A percentile compares a stretch with the other conserved stretches of the same genome.
phyloP scores from a whole-genome alignment of 176 grass and related monocot species.

The Oryza nivara region DNA sequence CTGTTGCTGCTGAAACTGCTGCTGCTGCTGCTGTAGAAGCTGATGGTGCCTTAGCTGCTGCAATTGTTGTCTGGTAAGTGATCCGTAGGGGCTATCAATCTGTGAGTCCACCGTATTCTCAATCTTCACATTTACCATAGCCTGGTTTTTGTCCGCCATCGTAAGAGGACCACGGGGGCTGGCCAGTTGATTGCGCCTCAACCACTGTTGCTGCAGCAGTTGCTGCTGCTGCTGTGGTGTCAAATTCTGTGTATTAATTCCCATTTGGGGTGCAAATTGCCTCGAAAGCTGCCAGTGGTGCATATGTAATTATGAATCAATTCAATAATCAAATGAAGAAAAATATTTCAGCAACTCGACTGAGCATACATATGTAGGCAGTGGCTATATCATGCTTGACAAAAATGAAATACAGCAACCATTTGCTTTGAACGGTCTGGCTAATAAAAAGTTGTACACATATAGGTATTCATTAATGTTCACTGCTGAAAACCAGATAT shows the following conservation, averaged over 20 bases:
- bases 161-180: conserved; percentile 68
- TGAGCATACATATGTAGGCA: not conserved
- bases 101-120: conserved; percentile 84
- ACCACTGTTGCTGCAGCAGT: conserved; percentile 61
- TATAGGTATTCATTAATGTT: not conserved
- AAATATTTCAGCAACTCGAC: not conserved
- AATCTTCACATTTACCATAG: conserved; percentile 75
- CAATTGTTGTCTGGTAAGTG: conserved; percentile 50
- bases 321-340: conserved; percentile 11
- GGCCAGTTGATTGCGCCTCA: conserved; percentile 70
- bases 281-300: conserved; percentile 57
- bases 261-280: conserved; percentile 71
- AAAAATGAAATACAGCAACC: not conserved
- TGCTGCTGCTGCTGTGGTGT: conserved; percentile 68
- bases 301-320: conserved; percentile 6
- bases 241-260: conserved; percentile 64
- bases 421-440: conserved; percentile 18
- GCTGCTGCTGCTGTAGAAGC: conserved; percentile 29
- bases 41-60: conserved; percentile 61
- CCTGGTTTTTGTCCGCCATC: conserved; percentile 72
- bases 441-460: not conserved
- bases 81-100: conserved; percentile 52
- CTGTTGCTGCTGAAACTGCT: not conserved
- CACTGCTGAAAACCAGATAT: not conserved
- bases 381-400: not conserved